Base-by-base conservation (phyloP, 768 basidiomycete species). In the Trametes sanguinea region DNA sequence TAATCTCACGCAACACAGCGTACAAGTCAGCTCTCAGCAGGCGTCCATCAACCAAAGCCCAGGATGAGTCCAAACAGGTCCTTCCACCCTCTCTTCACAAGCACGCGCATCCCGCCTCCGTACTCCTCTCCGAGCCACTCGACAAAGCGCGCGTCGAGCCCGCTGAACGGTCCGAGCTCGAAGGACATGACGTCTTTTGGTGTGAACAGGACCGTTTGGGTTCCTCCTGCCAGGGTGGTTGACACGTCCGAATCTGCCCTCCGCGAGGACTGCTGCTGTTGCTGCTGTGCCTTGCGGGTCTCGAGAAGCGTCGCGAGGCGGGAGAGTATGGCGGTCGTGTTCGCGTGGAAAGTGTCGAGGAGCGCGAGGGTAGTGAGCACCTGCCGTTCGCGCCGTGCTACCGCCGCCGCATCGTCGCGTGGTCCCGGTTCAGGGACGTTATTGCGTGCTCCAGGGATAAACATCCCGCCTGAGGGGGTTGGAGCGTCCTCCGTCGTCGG, bases 61-160 rank as follows among this genome's bases (percentile, higher is more conserved):
- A 83, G 74, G 17, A 83, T 66, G 10, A 78, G 72, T 2, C 78
- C 73, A 3, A 81, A 65, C 4, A 83, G 59, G 63, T 83, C 82
- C 57, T 76, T 76, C 82, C 82, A 83, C 2, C 80, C 76, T 16
- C 80, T 70, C 62, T 72, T 75, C 43, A 82, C 79, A 32, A 75
- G 70, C 33, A 81, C 72, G 54, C 67, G 69, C 7, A 66, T 63
- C 0, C 81, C 80, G 2, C 78, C 78, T 3, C 80, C 85, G 61
- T 89, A 89, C 72, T 90, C 88, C 53, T 80, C 80, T 1, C 79
- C 83, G 16, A 94, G 76, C 89, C 90, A 93, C 70, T 91, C 89
- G 37, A 92, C 75, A 70, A 92, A 93, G 45, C 77, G 78, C n/a
- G 81, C 86, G 63, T 94, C 92, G 50, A 86, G 69, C 4, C 78